Percentiles rank a stretch among this genome's conserved stretches.
These are phyloP conservation scores for Sporisorium reilianum DNA, from an alignment of 1,284 basidiomycete species.

Conservation along the genomic window DNA sequence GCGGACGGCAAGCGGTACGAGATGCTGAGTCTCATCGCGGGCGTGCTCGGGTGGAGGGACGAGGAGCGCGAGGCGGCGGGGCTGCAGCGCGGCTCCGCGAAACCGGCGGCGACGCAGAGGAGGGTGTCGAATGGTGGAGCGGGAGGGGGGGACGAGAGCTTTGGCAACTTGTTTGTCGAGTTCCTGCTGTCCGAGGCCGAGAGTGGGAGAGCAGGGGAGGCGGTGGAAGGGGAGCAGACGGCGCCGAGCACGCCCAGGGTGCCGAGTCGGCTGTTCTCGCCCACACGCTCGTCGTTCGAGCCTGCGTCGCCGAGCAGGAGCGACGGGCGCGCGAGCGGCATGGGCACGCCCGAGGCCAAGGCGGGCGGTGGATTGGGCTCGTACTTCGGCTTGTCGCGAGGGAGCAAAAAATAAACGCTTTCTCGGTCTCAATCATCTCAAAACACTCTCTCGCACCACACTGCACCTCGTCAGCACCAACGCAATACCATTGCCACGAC, in stretches of 20 bases:
- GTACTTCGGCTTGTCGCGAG: constrained; percentile 33
- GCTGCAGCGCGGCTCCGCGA: constrained; percentile 72
- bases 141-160: constrained; percentile 55
- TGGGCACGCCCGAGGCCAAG: background rate
- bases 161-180: constrained; percentile 67
- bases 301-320: constrained; percentile 9
- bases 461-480: no score
- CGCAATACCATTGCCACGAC: background rate
- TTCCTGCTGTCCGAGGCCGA: constrained; percentile 66
- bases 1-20: constrained; percentile 95
- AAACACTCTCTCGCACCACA: background rate
- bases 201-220: constrained; percentile 20
- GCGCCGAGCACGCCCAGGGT: background rate
- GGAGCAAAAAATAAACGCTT: constrained; percentile 8
- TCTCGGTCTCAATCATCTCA: no score
- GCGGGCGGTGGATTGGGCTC: constrained; percentile 22
- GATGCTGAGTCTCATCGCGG: constrained; percentile 88
- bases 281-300: background rate
- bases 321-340: background rate
- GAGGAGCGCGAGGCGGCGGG: constrained; percentile 90
- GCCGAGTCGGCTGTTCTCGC: constrained; percentile 16
- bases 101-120: background rate
- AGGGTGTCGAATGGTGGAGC: background rate
- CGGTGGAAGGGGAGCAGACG: background rate
- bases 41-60: constrained; percentile 90